Base-by-base conservation (phyloP, 2,329 filamentous ascomycete genomes). In the Aspergillus puulaauensis region DNA sequence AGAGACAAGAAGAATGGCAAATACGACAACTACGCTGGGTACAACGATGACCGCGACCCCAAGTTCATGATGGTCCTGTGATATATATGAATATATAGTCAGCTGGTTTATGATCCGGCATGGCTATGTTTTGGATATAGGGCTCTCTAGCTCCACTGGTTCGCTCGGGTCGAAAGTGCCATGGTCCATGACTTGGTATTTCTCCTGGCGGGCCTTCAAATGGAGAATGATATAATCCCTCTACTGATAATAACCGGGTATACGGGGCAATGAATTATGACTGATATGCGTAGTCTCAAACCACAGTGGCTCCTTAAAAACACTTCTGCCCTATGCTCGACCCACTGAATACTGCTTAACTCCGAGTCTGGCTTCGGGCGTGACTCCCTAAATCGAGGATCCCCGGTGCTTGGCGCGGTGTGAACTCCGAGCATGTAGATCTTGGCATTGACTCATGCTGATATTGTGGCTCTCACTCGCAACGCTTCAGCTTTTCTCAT, bases 21-120 rank as follows among this genome's bases (percentile, higher is more conserved):
- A 66, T 84, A 87, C 64, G 81, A 81, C 51, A 67, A 82, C 61
- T 88, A 80, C 64, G 73, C 73, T 40, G 86, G 83, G 0, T 82
- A 71, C 59, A 83, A 82, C 0, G 86, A 89, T 66, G 87, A 89
- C 64, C 77, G 86, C 23, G 84, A 89, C 60, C 86, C 86, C 0
- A 70, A 76, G 2, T 89, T 89, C 64, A 81, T 76, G 61, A 79
- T 88, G 77, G 78, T 89, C 8, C 64, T 88, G 27, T 31, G 27
- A 31, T 31, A 31, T 31, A 31, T 31, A 31, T 31, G 27, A 11
- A 31, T 31, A 31, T 31, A 31, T 31, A 31, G 27, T 9, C 12
- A 9, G 27, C 23, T 24, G 6, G 9, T 8, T 31, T 27, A 63
- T 88, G 70, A 73, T 21, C 15, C 33, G 39, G 44, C 41, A n/a